phyloP scores from a whole-genome alignment of 345 rosid species.

The Salix arbutifolia region DNA sequence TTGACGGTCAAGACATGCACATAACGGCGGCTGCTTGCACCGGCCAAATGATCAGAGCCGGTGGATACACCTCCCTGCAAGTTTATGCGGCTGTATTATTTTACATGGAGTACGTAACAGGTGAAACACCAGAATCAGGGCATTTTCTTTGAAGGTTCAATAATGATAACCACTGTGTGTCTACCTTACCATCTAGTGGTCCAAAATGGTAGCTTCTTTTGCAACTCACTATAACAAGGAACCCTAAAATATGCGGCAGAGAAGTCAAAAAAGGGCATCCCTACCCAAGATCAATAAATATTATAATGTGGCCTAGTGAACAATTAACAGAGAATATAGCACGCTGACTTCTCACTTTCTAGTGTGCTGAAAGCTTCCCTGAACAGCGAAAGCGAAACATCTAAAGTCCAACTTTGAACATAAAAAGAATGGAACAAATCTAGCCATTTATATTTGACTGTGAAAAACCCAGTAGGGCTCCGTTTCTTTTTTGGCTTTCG shows the following conservation, averaged over 20 bases:
- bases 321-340: not conserved
- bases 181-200: not conserved
- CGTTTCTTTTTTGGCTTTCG: not conserved
- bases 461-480: not conserved
- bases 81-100: not conserved
- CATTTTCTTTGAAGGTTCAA: not conserved
- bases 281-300: not conserved
- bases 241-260: not conserved
- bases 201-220: not conserved
- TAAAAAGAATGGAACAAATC: not conserved
- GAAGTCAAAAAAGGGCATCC: not conserved
- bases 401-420: not conserved
- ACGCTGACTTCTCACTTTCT: not conserved
- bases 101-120: too few species aligned
- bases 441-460: not conserved
- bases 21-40: not conserved
- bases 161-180: not conserved
- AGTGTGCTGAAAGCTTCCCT: not conserved
- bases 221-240: not conserved
- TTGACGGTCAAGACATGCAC: not conserved
- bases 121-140: not conserved
- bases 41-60: not conserved
- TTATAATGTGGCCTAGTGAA: not conserved
- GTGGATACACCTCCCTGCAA: not conserved
- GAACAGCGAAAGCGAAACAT: not conserved